Evolutionary conservation across 2,329 filamentous ascomycete species (phyloP).

Genomic region (Talaromyces funiculosus): DNA sequence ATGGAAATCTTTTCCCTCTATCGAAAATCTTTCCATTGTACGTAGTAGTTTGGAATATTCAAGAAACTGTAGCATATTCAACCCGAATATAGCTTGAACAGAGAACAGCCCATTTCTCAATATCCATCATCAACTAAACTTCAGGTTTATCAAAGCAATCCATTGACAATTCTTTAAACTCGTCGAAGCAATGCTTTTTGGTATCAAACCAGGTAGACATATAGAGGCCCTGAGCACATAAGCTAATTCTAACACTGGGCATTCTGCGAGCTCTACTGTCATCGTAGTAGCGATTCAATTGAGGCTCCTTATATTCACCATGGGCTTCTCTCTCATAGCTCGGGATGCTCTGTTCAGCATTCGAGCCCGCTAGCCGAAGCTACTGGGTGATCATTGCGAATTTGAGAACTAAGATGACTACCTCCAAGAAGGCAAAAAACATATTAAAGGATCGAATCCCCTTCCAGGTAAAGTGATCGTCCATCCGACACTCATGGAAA

Average conservation of each 20-base stretch:
- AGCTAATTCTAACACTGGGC: background rate
- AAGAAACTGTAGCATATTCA: too few relatives aligned
- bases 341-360: background rate
- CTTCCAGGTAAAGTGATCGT: too few relatives aligned
- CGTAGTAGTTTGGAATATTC: too few relatives aligned
- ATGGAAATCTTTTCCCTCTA: too few relatives aligned
- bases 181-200: background rate
- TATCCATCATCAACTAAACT: too few relatives aligned
- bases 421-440: background rate
- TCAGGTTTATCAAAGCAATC: background rate
- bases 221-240: background rate
- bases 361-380: background rate
- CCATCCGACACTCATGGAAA: background rate
- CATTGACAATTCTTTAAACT: background rate
- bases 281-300: background rate
- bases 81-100: background rate
- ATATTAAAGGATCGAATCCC: background rate
- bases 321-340: background rate
- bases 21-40: too few relatives aligned
- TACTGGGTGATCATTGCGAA: background rate
- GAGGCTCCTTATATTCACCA: background rate
- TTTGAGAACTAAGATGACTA: background rate
- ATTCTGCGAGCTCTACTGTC: background rate
- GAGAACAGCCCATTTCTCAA: background rate
- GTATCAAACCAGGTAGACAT: background rate